phyloP scores from a whole-genome alignment of 192 early-diverging fungal species.

The Globomyces pollinis-pini region DNA sequence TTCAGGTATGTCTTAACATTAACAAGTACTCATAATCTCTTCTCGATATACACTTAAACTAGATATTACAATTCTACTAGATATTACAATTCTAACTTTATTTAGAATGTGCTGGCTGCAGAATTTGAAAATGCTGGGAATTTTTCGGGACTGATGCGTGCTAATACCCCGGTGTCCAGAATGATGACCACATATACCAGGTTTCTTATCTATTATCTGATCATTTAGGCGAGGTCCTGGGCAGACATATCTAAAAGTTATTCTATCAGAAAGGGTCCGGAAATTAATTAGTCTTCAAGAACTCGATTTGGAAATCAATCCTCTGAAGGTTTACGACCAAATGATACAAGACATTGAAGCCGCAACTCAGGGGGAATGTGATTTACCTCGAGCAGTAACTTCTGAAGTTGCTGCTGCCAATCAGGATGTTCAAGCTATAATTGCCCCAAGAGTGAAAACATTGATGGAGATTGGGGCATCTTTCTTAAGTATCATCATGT shows the following conservation, averaged over 20 bases:
- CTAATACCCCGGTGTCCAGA: constrained; percentile 93
- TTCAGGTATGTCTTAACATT: constrained; percentile 71
- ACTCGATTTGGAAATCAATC: constrained; percentile 89
- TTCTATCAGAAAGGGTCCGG: constrained; percentile 70
- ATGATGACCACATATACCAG: constrained; percentile 98
- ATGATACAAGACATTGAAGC: constrained; percentile 71
- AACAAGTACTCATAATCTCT: neutral
- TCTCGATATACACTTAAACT: neutral
- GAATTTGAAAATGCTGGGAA: constrained; percentile 90
- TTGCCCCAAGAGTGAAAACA: constrained; percentile 70
- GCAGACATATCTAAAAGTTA: constrained; percentile 85
- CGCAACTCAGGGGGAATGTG: constrained; percentile 50
- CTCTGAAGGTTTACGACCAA: constrained; percentile 83
- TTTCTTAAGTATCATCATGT: constrained; percentile 81
- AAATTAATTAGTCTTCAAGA: constrained; percentile 72
- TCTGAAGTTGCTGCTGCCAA: constrained; percentile 74
- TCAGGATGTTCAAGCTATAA: constrained; percentile 75
- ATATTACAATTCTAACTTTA: constrained; percentile 2
- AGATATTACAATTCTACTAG: neutral
- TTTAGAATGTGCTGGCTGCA: constrained; percentile 73
- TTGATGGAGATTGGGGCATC: constrained; percentile 78
- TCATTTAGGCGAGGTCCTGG: constrained; percentile 88
- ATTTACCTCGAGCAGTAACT: constrained; percentile 70
- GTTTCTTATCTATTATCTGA: constrained; percentile 11
- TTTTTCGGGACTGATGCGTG: constrained; percentile 79